Conservation (phyloP, 2,329 filamentous ascomycete species). For the Simplicillium sp. region DNA sequence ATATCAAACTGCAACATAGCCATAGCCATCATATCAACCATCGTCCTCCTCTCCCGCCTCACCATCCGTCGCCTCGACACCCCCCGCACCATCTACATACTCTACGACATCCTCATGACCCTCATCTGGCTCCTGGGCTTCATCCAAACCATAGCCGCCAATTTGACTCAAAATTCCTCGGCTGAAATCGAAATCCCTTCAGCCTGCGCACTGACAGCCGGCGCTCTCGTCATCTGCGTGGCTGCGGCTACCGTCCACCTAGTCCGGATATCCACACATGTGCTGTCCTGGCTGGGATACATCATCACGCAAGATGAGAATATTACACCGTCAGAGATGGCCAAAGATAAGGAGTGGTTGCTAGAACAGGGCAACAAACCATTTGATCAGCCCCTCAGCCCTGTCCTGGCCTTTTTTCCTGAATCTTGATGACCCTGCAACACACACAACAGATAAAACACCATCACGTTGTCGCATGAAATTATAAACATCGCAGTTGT, state of each 20-base stretch:
- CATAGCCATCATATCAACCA: constrained; percentile 17
- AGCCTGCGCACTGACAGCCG: too few relatives aligned
- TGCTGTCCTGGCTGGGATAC: too few relatives aligned
- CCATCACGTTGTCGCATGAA: too few relatives aligned
- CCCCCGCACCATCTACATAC: constrained; percentile 11
- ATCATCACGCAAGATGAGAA: too few relatives aligned
- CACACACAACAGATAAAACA: too few relatives aligned
- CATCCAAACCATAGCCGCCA: neutral
- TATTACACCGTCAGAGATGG: neutral
- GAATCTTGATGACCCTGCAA: neutral
- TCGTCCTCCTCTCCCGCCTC: constrained; percentile 15
- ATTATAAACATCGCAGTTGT: too few relatives aligned
- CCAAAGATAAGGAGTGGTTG: constrained; percentile 6
- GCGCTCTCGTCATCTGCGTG: too few relatives aligned
- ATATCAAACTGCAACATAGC: constrained; percentile 17
- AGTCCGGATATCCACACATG: too few relatives aligned
- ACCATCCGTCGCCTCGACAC: constrained; percentile 12
- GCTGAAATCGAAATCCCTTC: neutral
- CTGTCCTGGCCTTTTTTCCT: constrained; percentile 22
- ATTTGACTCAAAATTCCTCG: constrained; percentile 1
- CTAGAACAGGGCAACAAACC: constrained; percentile 4
- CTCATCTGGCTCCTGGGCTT: constrained; percentile 17
- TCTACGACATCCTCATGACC: constrained; percentile 19
- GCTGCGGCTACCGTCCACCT: too few relatives aligned
- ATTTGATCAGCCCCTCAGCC: constrained; percentile 13